These are phyloP conservation scores for Bipolaris victoriae DNA, from an alignment of 2,329 filamentous ascomycete genomes.

Conservation along the genomic window DNA sequence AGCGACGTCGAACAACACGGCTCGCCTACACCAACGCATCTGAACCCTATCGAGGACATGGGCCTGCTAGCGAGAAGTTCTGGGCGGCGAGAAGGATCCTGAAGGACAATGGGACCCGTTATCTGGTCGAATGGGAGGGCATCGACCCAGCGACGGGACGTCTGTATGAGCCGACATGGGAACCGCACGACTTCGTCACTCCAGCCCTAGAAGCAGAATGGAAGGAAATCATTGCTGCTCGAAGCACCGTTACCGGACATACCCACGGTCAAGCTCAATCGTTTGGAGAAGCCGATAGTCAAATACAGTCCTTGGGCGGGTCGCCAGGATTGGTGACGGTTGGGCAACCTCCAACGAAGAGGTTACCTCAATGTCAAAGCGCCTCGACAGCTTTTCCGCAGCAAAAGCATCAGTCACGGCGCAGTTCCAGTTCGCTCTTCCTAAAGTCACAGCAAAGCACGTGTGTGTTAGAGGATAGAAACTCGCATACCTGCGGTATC, in stretches of 20 bases:
- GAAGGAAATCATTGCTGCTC: slow-evolving; percentile 9
- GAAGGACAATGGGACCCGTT: slow-evolving; percentile 9
- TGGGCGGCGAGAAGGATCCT: slow-evolving; percentile 12
- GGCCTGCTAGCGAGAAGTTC: slow-evolving; percentile 7
- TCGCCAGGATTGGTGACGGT: slow-evolving; percentile 3
- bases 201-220: slow-evolving; percentile 11
- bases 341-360: not conserved
- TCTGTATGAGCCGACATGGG: slow-evolving; percentile 7
- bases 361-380: slow-evolving; percentile 3
- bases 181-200: slow-evolving; percentile 14
- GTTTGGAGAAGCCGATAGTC: slow-evolving; percentile 4
- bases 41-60: not conserved
- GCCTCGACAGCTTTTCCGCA: slow-evolving; percentile 7
- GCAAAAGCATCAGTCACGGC: slow-evolving; percentile 5
- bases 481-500: slow-evolving; percentile 5
- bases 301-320: slow-evolving; percentile 1
- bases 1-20: slow-evolving; percentile 5
- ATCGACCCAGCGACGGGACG: slow-evolving; percentile 9
- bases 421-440: slow-evolving; percentile 8
- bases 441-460: slow-evolving; percentile 5
- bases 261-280: slow-evolving; percentile 5
- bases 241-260: slow-evolving; percentile 5
- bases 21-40: slow-evolving; percentile 5
- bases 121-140: slow-evolving; percentile 11
- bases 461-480: slow-evolving; percentile 4